Evolutionary conservation across 306 rosid genomes (phyloP).

Genomic region (Cucumis hystrix): DNA sequence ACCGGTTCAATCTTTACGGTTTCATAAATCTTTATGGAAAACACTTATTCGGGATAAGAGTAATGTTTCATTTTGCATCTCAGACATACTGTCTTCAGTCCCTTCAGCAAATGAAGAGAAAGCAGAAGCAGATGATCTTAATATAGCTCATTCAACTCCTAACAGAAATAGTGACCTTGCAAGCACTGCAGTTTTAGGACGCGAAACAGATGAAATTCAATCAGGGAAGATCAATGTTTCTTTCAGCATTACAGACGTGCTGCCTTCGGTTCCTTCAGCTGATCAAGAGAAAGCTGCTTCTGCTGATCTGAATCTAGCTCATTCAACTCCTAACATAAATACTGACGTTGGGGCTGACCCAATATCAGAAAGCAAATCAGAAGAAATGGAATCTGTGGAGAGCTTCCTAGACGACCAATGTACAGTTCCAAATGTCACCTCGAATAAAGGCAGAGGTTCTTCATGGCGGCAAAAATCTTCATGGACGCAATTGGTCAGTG

Average conservation of each 20-base stretch:
- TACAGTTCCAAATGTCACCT: conserved; percentile 8
- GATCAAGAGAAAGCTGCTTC: conserved; percentile 11
- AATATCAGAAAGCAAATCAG: neutral
- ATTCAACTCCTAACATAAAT: conserved; percentile 9
- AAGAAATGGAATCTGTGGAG: neutral
- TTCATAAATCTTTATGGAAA: conserved; percentile 74
- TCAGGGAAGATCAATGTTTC: conserved; percentile 14
- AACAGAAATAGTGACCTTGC: conserved; percentile 9
- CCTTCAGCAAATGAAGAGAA: conserved; percentile 15
- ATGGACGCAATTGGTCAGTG: conserved; percentile 63
- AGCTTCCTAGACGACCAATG: conserved; percentile 21
- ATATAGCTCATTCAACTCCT: conserved; percentile 9
- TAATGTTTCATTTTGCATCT: conserved; percentile 32
- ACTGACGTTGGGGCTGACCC: conserved; percentile 11
- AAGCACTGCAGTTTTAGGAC: neutral
- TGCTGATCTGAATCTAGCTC: conserved; percentile 3
- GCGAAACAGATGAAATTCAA: neutral
- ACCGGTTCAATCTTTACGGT: conserved; percentile 33
- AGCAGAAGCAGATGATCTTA: conserved; percentile 5
- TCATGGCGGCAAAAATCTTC: conserved; percentile 62
- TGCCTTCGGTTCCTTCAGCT: conserved; percentile 19
- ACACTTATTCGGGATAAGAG: conserved; percentile 41
- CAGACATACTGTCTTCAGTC: conserved; percentile 24
- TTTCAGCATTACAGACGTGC: conserved; percentile 33
- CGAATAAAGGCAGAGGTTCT: conserved; percentile 47